Conservation (phyloP, 768 basidiomycete genomes). For the Serendipita indica region DNA sequence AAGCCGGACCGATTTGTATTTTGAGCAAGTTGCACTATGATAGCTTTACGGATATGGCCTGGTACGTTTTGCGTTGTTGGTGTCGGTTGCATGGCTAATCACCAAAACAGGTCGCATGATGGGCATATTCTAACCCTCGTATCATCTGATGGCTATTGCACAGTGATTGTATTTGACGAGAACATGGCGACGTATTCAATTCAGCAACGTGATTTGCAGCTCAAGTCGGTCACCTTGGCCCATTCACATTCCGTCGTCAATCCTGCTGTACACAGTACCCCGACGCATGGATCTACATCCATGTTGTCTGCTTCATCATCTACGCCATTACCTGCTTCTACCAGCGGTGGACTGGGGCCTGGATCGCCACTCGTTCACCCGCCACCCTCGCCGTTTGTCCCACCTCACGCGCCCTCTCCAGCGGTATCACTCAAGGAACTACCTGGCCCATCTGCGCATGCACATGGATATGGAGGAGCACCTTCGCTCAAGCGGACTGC, state of each 20-base stretch:
- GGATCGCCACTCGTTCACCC: conserved; percentile 17
- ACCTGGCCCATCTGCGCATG: background rate
- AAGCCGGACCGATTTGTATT: conserved; percentile 78
- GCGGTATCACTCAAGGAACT: conserved; percentile 15
- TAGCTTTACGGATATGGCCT: conserved; percentile 92
- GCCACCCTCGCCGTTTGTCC: conserved; percentile 21
- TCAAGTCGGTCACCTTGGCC: conserved; percentile 80
- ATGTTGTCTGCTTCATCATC: conserved; percentile 24
- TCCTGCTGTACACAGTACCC: conserved; percentile 21
- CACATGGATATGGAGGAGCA: background rate
- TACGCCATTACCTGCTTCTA: conserved; percentile 14
- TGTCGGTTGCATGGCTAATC: background rate
- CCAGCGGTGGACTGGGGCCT: conserved; percentile 17
- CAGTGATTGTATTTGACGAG: conserved; percentile 88
- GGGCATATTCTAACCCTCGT: conserved; percentile 86
- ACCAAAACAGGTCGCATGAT: conserved; percentile 68
- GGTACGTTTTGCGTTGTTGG: conserved; percentile 39
- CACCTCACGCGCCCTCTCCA: conserved; percentile 20
- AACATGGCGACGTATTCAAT: conserved; percentile 76
- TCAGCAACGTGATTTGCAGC: conserved; percentile 80
- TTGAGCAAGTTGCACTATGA: conserved; percentile 93
- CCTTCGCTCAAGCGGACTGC: background rate
- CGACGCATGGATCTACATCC: conserved; percentile 20
- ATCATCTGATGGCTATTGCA: conserved; percentile 94
- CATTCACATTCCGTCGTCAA: conserved; percentile 51